A percentile compares a stretch with the other conserved stretches of the same genome.
Conservation (phyloP, 441 rosid species). For the Bocquillonia castaneifolia region DNA sequence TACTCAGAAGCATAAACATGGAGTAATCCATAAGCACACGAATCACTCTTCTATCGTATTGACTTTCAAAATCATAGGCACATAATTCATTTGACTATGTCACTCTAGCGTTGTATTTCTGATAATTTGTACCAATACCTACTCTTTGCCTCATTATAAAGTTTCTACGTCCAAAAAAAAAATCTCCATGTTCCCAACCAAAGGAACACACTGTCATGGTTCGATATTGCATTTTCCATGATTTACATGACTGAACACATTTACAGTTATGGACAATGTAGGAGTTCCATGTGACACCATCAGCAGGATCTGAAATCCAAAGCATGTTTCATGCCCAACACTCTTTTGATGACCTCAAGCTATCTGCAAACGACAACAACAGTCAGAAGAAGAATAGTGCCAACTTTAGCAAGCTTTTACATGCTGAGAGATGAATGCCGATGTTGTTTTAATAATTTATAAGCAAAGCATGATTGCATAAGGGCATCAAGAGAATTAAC, state of each 20-base stretch:
- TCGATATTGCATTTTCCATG: conserved; percentile 23
- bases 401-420: neutral
- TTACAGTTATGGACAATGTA: conserved; percentile 31
- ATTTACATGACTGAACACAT: conserved; percentile 42
- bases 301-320: neutral
- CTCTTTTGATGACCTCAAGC: conserved; percentile 13
- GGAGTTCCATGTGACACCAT: conserved; percentile 20
- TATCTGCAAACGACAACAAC: conserved; percentile 22
- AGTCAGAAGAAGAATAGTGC: neutral
- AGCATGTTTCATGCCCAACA: conserved; percentile 11
- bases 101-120: conserved; percentile 7
- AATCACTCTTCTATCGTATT: conserved; percentile 8
- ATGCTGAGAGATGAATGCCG: neutral
- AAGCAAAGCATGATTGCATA: neutral
- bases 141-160: conserved; percentile 17
- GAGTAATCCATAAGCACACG: neutral
- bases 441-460: neutral
- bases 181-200: conserved; percentile 19
- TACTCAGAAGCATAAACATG: neutral
- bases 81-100: conserved; percentile 10
- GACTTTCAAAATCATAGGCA: neutral
- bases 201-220: conserved; percentile 15
- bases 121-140: conserved; percentile 10
- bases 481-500: neutral
- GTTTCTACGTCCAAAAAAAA: conserved; percentile 16